Conservation (phyloP, 306 rosid genomes). For the Begonia loranthoides region DNA sequence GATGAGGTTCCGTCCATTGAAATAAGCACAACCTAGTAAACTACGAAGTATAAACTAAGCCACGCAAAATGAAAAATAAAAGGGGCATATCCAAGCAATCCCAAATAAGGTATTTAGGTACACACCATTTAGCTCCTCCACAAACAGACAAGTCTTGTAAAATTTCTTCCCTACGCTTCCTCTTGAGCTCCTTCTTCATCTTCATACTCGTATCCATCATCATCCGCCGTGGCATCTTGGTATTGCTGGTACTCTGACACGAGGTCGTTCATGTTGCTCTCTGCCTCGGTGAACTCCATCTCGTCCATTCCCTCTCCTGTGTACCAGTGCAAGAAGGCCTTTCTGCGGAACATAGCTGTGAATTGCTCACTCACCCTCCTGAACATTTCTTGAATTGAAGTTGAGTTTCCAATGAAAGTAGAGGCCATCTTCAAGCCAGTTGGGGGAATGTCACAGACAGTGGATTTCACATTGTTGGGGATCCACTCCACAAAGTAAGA, state of each 20-base stretch:
- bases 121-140: constrained; percentile 13
- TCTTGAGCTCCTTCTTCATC: constrained; percentile 46
- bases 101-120: constrained; percentile 38
- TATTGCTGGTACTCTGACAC: constrained; percentile 59
- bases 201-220: constrained; percentile 39
- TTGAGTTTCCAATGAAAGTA: constrained; percentile 51
- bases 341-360: constrained; percentile 68
- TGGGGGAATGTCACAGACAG: constrained; percentile 61
- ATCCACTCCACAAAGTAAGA: constrained; percentile 69
- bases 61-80: constrained; percentile 3
- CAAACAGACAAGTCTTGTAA: not conserved
- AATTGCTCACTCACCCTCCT: constrained; percentile 65
- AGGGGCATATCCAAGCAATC: constrained; percentile 12
- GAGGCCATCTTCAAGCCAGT: constrained; percentile 60
- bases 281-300: constrained; percentile 54
- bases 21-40: constrained; percentile 8
- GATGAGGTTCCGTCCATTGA: not conserved
- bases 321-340: constrained; percentile 67
- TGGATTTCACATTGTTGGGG: constrained; percentile 56
- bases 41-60: constrained; percentile 12
- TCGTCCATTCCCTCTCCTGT: constrained; percentile 59
- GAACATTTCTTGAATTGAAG: constrained; percentile 62
- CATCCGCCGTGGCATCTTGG: constrained; percentile 59
- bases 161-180: constrained; percentile 20
- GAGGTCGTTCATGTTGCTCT: constrained; percentile 53